Evolutionary conservation across 2,329 filamentous ascomycete genomes (phyloP), one percentile per base, ranked within the genome.

Genomic region (Colletotrichum lentis): DNA sequence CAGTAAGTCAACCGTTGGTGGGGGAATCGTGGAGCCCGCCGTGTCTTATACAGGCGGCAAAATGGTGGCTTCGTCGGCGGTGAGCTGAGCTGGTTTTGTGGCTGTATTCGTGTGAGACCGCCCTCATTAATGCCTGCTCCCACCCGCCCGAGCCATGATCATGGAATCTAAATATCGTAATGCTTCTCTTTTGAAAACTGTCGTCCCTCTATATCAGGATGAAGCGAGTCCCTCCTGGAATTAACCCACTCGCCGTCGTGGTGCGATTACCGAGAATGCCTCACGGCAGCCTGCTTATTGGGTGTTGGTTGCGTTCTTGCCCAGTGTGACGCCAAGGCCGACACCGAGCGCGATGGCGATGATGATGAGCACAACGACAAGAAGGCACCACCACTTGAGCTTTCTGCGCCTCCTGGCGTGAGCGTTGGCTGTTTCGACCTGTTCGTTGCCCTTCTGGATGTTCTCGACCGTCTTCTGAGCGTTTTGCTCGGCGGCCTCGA

Each of bases 321-420:
- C 53, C 43, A 41, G 31, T 20, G 37, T 43, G 58, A 88, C 74
- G 56, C 84, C 85, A 16, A 89, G 76, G 64, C 83, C 86, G 69
- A 90, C 83, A 62, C 83, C 86, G 41, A 88, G 76, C 10, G 80
- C 83, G 65, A 88, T 80, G 70, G 81, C 83, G 59, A 90, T 76
- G 73, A 87, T 77, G 76, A 89, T 87, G 76, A 90, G 80, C 24
- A 87, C 72, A 55, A 82, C 81, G 67, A 94, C 82, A 69, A 88
- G 79, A 69, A 92, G 81, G 76, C 90, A 92, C 86, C 87, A 93
- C 92, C 92, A 94, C 84, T 95, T 95, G 80, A 93, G 86, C 82
- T 89, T 91, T 74, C 91, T 86, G 73, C 87, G 85, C 73, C 87
- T 85, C 72, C 86, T 84, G 57, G 91, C 91, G 73, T 86, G 86